phyloP scores from a whole-genome alignment of 768 basidiomycete genomes.

The Ramaria rubella region DNA sequence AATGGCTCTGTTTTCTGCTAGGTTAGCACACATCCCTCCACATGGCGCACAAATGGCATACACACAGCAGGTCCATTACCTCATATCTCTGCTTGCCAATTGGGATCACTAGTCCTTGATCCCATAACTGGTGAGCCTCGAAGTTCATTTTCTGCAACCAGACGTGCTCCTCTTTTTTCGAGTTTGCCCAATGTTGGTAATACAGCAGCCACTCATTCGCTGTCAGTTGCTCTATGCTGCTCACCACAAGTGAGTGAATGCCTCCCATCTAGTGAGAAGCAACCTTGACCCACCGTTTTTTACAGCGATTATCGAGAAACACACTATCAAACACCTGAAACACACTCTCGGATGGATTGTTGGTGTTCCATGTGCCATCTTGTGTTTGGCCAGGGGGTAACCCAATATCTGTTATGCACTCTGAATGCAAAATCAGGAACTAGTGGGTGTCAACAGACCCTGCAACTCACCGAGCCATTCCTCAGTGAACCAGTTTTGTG shows the following conservation, averaged over 20 bases:
- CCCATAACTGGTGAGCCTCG: too few species aligned
- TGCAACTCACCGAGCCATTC: slow-evolving; percentile 10
- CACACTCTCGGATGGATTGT: slow-evolving; percentile 15
- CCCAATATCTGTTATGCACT: slow-evolving; percentile 14
- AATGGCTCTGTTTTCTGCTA: too few species aligned
- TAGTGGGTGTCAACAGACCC: too few species aligned
- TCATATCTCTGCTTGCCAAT: too few species aligned
- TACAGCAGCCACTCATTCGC: not conserved
- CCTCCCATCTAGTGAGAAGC: not conserved
- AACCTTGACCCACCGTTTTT: slow-evolving; percentile 8
- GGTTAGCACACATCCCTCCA: too few species aligned
- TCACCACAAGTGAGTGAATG: not conserved
- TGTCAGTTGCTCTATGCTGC: not conserved
- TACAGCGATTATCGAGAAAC: slow-evolving; percentile 14
- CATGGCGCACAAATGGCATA: too few species aligned
- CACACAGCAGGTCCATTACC: too few species aligned
- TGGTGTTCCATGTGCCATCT: slow-evolving; percentile 10
- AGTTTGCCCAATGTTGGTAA: slow-evolving; percentile 1
- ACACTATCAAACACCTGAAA: slow-evolving; percentile 16
- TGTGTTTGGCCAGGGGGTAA: slow-evolving; percentile 11
- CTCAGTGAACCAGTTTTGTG: slow-evolving; percentile 12
- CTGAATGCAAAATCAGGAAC: not conserved
- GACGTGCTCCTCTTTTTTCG: too few species aligned
- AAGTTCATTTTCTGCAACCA: too few species aligned
- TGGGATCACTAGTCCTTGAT: too few species aligned